These are phyloP conservation scores for Suillus fuscotomentosus DNA, from an alignment of 768 basidiomycete genomes.

Conservation along the genomic window DNA sequence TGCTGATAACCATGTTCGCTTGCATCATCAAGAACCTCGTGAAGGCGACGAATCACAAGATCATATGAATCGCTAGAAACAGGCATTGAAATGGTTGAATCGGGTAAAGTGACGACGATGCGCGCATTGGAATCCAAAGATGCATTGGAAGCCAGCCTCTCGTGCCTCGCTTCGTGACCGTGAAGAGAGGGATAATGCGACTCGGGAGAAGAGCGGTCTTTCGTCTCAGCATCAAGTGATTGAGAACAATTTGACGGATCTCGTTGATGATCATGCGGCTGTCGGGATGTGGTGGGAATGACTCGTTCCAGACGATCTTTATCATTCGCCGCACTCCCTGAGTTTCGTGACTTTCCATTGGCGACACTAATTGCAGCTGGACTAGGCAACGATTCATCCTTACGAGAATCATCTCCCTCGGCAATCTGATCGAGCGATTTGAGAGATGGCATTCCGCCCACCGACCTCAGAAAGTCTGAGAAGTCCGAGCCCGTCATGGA, in stretches of 20 bases:
- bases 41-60: constrained; percentile 48
- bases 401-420: constrained; percentile 35
- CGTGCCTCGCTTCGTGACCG: constrained; percentile 13
- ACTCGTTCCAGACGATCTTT: background rate
- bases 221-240: constrained; percentile 7
- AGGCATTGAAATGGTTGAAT: constrained; percentile 26
- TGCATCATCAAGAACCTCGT: constrained; percentile 61
- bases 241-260: background rate
- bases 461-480: constrained; percentile 63
- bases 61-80: constrained; percentile 39
- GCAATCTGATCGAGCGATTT: constrained; percentile 48
- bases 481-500: constrained; percentile 85
- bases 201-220: constrained; percentile 31
- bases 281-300: background rate
- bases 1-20: constrained; percentile 57
- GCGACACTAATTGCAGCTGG: background rate
- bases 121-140: constrained; percentile 28
- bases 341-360: background rate
- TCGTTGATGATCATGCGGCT: background rate
- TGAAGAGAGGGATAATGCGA: constrained; percentile 21
- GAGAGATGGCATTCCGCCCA: constrained; percentile 48
- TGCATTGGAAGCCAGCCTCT: constrained; percentile 26
- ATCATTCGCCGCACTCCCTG: constrained; percentile 13
- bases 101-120: constrained; percentile 48
- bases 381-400: background rate